Percentiles rank a stretch among this genome's conserved stretches.
Evolutionary conservation across 805 yeast genomes (phyloP).

Genomic region (Candida alai): DNA sequence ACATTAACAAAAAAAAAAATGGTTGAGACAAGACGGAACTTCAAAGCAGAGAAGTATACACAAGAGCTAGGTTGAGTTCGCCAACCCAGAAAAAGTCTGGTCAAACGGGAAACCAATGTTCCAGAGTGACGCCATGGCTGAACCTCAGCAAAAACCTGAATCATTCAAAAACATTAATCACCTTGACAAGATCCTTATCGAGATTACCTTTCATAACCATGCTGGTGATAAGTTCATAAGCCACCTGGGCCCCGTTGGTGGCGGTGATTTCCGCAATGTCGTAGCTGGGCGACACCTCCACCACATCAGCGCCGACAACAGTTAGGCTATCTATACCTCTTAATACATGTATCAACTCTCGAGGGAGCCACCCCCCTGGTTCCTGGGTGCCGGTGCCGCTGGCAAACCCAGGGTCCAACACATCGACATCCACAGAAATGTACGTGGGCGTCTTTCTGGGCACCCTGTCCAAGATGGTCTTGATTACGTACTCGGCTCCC

Average conservation of each 20-base stretch:
- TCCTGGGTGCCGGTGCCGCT: constrained; percentile 60
- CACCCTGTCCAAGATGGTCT: constrained; percentile 49
- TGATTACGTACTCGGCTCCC: constrained; percentile 57
- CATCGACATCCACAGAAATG: constrained; percentile 73
- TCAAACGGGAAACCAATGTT: too few species aligned
- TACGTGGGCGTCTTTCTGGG: constrained; percentile 68
- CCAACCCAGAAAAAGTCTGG: too few species aligned
- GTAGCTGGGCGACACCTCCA: constrained; percentile 60
- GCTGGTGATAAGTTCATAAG: constrained; percentile 65
- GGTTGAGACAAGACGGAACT: too few species aligned
- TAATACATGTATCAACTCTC: constrained; percentile 49
- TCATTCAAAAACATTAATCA: constrained; percentile 1
- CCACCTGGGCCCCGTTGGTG: constrained; percentile 68
- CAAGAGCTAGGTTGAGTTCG: too few species aligned
- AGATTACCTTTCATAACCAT: constrained; percentile 59
- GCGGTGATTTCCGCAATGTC: constrained; percentile 66
- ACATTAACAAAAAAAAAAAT: too few species aligned
- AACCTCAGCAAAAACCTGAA: too few species aligned
- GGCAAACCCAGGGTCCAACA: constrained; percentile 54
- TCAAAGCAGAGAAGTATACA: too few species aligned
- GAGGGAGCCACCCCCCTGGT: constrained; percentile 56
- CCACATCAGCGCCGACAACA: constrained; percentile 54
- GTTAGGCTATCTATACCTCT: constrained; percentile 42
- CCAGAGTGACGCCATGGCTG: too few species aligned
- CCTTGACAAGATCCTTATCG: constrained; percentile 9